Conservation (phyloP, 306 rosid species). For the Vigna radiata region DNA sequence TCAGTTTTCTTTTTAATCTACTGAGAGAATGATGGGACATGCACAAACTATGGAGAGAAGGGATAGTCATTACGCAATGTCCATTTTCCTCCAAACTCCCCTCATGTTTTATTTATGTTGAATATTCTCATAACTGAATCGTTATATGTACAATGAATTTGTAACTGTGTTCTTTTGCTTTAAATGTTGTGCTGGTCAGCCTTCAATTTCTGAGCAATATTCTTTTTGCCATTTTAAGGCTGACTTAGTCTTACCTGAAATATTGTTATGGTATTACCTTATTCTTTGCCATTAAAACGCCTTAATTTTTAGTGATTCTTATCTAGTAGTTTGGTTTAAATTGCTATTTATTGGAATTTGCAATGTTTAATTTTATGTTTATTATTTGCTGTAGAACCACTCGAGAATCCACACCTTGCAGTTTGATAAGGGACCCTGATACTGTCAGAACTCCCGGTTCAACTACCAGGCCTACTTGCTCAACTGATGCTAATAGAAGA, state of each 20-base stretch:
- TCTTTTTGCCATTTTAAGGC: background rate
- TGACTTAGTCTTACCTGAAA: conserved; percentile 6
- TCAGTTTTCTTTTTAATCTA: background rate
- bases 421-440: conserved; percentile 81
- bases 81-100: background rate
- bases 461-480: conserved; percentile 70
- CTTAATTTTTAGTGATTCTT: background rate
- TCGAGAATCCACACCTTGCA: conserved; percentile 94
- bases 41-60: conserved; percentile 8
- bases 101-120: background rate
- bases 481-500: conserved; percentile 58
- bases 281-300: background rate
- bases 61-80: background rate
- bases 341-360: background rate
- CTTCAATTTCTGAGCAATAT: background rate
- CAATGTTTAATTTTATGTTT: background rate
- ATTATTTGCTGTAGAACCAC: conserved; percentile 66
- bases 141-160: conserved; percentile 2
- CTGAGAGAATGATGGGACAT: conserved; percentile 12
- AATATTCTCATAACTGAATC: background rate
- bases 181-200: conserved; percentile 14
- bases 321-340: conserved; percentile 4
- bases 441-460: conserved; percentile 79
- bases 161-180: conserved; percentile 6
- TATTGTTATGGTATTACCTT: conserved; percentile 12